These are phyloP conservation scores for Citrus inodora DNA, from an alignment of 345 rosid species.

Conservation along the genomic window DNA sequence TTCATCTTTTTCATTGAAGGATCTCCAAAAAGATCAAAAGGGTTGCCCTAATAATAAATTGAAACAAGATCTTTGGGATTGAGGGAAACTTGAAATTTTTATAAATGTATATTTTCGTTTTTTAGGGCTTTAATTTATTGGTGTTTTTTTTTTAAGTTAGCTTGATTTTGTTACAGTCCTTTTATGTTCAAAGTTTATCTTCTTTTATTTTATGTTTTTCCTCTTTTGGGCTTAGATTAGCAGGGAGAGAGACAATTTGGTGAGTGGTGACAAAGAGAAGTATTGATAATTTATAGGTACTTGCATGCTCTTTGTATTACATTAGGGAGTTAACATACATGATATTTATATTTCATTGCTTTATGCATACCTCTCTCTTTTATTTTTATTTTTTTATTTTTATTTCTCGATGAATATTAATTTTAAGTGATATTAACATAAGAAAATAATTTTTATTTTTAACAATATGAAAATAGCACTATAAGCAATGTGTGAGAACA, in stretches of 20 bases:
- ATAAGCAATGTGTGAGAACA: not conserved
- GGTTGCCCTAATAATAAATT: not conserved
- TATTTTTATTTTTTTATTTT: not conserved
- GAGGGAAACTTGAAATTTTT: not conserved
- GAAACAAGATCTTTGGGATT: slow-evolving; percentile 22
- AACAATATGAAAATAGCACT: too few species aligned
- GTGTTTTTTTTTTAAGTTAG: not conserved
- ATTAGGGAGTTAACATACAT: slow-evolving; percentile 5
- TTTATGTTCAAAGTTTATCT: slow-evolving; percentile 21
- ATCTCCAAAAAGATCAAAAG: slow-evolving; percentile 15
- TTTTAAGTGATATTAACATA: too few species aligned
- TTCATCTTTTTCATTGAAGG: slow-evolving; percentile 31
- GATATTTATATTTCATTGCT: not conserved
- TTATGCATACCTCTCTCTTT: not conserved
- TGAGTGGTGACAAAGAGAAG: slow-evolving; percentile 14
- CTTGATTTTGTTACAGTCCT: slow-evolving; percentile 20
- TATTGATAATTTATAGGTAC: slow-evolving; percentile 18
- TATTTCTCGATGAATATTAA: not conserved
- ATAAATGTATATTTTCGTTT: not conserved
- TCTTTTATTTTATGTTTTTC: not conserved
- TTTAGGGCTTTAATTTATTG: not conserved
- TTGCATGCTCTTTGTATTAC: slow-evolving; percentile 17
- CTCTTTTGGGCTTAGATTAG: not conserved
- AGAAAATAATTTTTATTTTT: too few species aligned
- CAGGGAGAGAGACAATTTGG: slow-evolving; percentile 5